phyloP scores from a whole-genome alignment of 164 flowering plant genomes.

The Aristolochia contorta region DNA sequence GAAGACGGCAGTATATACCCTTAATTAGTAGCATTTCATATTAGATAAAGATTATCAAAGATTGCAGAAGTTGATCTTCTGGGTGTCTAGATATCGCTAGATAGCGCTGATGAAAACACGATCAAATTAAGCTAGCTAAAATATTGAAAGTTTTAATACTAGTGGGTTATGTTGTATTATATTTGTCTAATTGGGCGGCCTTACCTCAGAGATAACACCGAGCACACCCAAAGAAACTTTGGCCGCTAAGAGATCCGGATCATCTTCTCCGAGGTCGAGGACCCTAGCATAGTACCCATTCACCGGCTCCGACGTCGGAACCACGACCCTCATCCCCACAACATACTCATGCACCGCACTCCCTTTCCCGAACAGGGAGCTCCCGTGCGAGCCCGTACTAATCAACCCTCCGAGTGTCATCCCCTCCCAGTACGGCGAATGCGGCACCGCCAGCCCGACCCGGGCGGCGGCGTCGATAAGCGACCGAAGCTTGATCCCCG shows the following conservation, averaged over 20 bases:
- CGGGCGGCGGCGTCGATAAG: slow-evolving; percentile 4
- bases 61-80: no score
- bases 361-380: slow-evolving; percentile 8
- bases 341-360: slow-evolving; percentile 7
- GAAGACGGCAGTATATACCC: no score
- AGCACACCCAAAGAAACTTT: slow-evolving; percentile 6
- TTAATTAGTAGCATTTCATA: no score
- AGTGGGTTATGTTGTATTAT: no score
- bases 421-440: slow-evolving; percentile 10
- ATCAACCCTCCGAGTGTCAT: slow-evolving; percentile 5
- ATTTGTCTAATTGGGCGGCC: no score
- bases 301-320: slow-evolving; percentile 2
- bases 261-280: slow-evolving; percentile 4
- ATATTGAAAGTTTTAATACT: no score
- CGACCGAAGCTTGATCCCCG: slow-evolving; percentile 21
- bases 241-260: slow-evolving; percentile 8
- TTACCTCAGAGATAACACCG: slow-evolving; percentile 4
- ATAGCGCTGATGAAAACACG: no score
- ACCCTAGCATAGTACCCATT: slow-evolving; percentile 4
- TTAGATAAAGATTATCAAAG: no score
- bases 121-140: no score
- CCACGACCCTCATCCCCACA: slow-evolving; percentile 6
- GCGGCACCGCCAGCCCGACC: slow-evolving; percentile 2
- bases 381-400: slow-evolving; percentile 4
- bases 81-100: no score